Evolutionary conservation across 75 land plant species (phyloP).

Genomic region (Selaginella moellendorffii): DNA sequence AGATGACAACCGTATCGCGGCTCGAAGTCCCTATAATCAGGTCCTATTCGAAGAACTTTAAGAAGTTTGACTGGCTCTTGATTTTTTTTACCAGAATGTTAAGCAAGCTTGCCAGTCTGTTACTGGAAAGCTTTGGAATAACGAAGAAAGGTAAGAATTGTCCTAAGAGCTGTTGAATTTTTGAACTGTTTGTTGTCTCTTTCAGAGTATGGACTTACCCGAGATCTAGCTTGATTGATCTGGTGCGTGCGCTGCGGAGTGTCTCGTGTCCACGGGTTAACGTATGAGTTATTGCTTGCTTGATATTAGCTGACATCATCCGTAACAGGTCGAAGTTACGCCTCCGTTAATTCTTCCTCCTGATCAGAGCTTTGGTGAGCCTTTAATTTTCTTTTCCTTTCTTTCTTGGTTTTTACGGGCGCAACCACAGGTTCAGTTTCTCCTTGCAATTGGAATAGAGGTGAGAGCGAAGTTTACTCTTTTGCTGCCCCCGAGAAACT

Average conservation of each 20-base stretch:
- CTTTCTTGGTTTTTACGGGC: not conserved
- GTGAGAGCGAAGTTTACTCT: not conserved
- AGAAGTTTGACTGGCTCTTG: too few relatives aligned
- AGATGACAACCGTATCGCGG: conserved; percentile 17
- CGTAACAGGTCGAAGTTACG: conserved; percentile 19
- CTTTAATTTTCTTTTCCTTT: not conserved
- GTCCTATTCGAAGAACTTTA: too few relatives aligned
- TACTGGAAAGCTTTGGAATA: conserved; percentile 28
- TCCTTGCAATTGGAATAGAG: not conserved
- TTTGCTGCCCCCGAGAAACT: not conserved
- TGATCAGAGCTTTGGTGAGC: not conserved
- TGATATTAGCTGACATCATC: not conserved
- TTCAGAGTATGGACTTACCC: conserved; percentile 27
- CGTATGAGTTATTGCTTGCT: conserved; percentile 14
- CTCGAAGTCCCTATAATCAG: conserved; percentile 23
- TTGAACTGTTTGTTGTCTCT: too few relatives aligned
- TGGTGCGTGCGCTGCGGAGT: conserved; percentile 19
- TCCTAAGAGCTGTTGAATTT: conserved; percentile 6
- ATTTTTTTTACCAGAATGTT: conserved; percentile 14
- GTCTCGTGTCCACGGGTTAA: conserved; percentile 11
- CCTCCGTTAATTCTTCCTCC: conserved; percentile 19
- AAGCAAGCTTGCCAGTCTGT: conserved; percentile 30
- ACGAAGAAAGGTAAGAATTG: conserved; percentile 20
- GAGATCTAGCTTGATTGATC: conserved; percentile 13
- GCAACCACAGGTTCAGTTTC: not conserved